Percentiles rank a stretch among this genome's conserved stretches.
Evolutionary conservation across 2,329 filamentous ascomycete genomes (phyloP).

Genomic region (Drechslerella coelobrocha): DNA sequence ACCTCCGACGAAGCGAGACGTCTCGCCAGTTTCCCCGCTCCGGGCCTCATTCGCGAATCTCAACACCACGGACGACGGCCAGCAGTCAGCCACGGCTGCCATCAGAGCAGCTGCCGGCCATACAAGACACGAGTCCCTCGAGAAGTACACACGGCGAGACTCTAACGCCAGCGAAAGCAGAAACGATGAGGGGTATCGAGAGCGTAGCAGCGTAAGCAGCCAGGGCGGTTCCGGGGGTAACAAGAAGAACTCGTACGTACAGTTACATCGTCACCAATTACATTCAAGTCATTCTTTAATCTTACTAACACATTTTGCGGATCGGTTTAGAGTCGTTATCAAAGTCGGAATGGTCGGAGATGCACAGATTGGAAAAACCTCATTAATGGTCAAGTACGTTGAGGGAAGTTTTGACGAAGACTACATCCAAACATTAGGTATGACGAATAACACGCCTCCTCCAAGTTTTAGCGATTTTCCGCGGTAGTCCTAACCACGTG

Average conservation of each 20-base stretch:
- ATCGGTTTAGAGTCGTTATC: constrained; percentile 76
- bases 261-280: neutral
- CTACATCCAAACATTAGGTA: constrained; percentile 95
- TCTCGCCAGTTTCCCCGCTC: constrained; percentile 49
- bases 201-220: constrained; percentile 46
- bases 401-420: constrained; percentile 99
- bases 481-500: constrained; percentile 17
- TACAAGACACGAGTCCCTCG: constrained; percentile 50
- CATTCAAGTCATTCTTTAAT: neutral
- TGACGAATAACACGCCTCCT: constrained; percentile 51
- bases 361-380: constrained; percentile 98
- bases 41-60: constrained; percentile 47
- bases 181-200: constrained; percentile 45
- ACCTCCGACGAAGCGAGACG: constrained; percentile 46
- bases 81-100: constrained; percentile 39
- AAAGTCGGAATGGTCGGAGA: constrained; percentile 99
- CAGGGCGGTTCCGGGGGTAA: constrained; percentile 30
- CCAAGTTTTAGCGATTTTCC: neutral
- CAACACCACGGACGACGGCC: constrained; percentile 36
- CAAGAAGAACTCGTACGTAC: constrained; percentile 51
- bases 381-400: constrained; percentile 99
- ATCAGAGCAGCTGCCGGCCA: constrained; percentile 46
- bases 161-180: constrained; percentile 42
- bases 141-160: constrained; percentile 47
- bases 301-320: constrained; percentile 7